A percentile compares a stretch with the other conserved stretches of the same genome.
These are phyloP conservation scores for Phytophthora chlamydospora DNA, from an alignment of 352 stramenopile genomes.

Conservation along the genomic window DNA sequence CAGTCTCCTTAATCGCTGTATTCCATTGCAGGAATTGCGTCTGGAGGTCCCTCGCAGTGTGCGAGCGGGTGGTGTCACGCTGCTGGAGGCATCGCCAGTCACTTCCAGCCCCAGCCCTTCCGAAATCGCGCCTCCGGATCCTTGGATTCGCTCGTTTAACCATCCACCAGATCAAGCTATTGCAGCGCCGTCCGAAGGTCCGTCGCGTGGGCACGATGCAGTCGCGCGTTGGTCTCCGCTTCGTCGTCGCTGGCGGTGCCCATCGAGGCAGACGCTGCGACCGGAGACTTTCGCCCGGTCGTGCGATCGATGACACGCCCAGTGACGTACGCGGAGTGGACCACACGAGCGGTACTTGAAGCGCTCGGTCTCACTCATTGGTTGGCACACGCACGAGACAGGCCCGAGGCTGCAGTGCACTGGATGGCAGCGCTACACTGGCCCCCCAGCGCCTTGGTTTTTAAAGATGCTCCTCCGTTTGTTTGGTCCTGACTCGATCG, in stretches of 20 bases:
- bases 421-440: background rate
- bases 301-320: slow-evolving; percentile 5
- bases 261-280: slow-evolving; percentile 10
- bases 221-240: slow-evolving; percentile 12
- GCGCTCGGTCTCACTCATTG: background rate
- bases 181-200: background rate
- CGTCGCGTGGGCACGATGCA: slow-evolving; percentile 4
- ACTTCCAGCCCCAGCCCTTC: slow-evolving; percentile 14
- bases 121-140: slow-evolving; percentile 6
- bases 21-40: background rate
- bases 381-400: too few species aligned
- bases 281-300: slow-evolving; percentile 21
- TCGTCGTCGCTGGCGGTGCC: background rate
- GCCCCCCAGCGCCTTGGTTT: background rate
- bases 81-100: slow-evolving; percentile 3
- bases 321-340: slow-evolving; percentile 17
- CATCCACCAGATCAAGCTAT: background rate
- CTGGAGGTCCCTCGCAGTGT: background rate
- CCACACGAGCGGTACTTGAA: slow-evolving; percentile 15
- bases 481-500: too few species aligned
- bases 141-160: background rate
- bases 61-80: background rate
- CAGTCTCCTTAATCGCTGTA: background rate
- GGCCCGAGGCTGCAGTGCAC: background rate
- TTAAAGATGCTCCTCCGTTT: too few species aligned